Base-by-base conservation (phyloP, 768 basidiomycete genomes). In the Termitomyces sp. region DNA sequence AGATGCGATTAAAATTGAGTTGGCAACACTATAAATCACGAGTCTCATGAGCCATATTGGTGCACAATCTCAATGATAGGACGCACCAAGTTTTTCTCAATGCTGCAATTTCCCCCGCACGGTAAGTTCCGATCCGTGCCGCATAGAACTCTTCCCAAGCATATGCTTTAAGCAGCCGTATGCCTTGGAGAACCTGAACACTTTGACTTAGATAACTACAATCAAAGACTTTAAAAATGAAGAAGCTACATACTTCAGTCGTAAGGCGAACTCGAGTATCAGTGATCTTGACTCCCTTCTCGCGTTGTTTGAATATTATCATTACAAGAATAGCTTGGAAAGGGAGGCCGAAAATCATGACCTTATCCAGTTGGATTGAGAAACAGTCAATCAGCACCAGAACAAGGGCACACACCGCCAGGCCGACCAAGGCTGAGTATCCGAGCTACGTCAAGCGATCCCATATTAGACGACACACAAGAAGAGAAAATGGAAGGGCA, bases 361-460 rank as follows among this genome's bases (percentile, higher is more conserved):
- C 73, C 73, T 41, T 80, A 61, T 16, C 12, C 8, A 14, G 27
- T 37, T 5, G 12, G 5, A 10, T 13, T 49, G 4, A 48, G 26
- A n/a, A 20, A 53, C 0, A 43, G 48, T 56, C 46, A 27, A 26
- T 53, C 51, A 29, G 51, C 27, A 9, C 53, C 20, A 10, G 32
- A 24, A 68, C 16, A 24, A 34, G 22, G 18, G 52, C 52, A 63
- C 69, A 63, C 68, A 70, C 80, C 53, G 68, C 82, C 14, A 87
- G 69, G 0, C 84, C 86, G 22, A 88, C 87, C 14, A 90, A 76
- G 0, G 86, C 87, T 1, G 86, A 88, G 61, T 82, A 83, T 5
- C 87, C 86, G 20, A 90, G 74, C 78, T 86, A 48, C 14, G n/a
- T 1, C 16, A 50, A 18, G n/a, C 26, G 52, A 39, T 43, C 10